phyloP scores from a whole-genome alignment of 2,329 filamentous ascomycete genomes.

The Trichophyton schoenleinii region DNA sequence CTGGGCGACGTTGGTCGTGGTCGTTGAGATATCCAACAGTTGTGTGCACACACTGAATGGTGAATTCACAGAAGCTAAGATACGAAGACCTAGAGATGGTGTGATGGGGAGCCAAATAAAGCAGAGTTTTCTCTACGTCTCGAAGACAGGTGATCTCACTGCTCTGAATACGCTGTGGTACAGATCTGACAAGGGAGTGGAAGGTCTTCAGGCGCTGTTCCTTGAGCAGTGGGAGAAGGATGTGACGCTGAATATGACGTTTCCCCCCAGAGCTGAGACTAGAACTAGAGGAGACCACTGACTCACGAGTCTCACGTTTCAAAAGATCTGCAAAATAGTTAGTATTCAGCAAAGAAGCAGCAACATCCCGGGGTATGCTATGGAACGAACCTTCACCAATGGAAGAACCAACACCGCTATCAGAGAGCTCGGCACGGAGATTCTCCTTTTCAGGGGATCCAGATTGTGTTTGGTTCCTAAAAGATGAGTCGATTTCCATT shows the following conservation, averaged over 20 bases:
- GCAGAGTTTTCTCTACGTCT: slow-evolving; percentile 85
- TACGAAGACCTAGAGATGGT: slow-evolving; percentile 64
- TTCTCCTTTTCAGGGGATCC: slow-evolving; percentile 33
- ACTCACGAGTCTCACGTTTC: slow-evolving; percentile 24
- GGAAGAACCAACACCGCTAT: slow-evolving; percentile 80
- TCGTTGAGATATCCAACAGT: slow-evolving; percentile 78
- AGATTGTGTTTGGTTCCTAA: slow-evolving; percentile 14
- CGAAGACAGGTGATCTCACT: slow-evolving; percentile 83
- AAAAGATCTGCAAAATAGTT: background rate
- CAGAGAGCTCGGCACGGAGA: slow-evolving; percentile 58
- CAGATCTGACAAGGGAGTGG: slow-evolving; percentile 63
- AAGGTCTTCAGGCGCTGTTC: slow-evolving; percentile 66
- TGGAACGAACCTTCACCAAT: slow-evolving; percentile 41
- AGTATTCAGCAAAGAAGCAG: slow-evolving; percentile 27
- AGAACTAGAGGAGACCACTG: slow-evolving; percentile 40
- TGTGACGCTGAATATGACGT: slow-evolving; percentile 67
- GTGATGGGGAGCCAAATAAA: slow-evolving; percentile 66
- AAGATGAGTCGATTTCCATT: slow-evolving; percentile 20
- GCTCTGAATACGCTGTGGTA: slow-evolving; percentile 64
- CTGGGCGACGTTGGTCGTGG: slow-evolving; percentile 69
- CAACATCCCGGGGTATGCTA: slow-evolving; percentile 24
- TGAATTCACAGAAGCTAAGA: slow-evolving; percentile 78
- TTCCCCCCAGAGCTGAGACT: slow-evolving; percentile 57
- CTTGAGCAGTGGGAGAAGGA: slow-evolving; percentile 63
- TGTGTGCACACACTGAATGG: slow-evolving; percentile 78